Conservation (phyloP, 2,329 filamentous ascomycete genomes). For the Juglanconis juglandina region DNA sequence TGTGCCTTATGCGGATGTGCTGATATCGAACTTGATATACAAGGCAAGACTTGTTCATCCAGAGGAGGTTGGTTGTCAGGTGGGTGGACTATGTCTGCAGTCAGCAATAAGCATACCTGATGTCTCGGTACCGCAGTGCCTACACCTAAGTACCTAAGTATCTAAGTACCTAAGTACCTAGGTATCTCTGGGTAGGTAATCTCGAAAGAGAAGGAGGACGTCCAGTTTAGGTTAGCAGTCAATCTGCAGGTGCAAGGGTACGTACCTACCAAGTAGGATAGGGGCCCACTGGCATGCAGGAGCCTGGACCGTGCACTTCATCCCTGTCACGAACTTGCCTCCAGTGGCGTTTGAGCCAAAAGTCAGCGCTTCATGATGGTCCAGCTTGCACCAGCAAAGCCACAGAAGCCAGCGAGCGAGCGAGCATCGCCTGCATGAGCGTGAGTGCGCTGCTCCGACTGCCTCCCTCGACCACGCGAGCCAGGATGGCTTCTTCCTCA, state of each 20-base stretch:
- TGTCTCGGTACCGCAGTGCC: too few relatives aligned
- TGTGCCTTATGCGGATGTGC: too few relatives aligned
- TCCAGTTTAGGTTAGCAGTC: neutral
- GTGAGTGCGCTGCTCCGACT: neutral
- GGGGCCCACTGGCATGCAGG: neutral
- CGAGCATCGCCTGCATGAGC: neutral
- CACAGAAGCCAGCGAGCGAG: neutral
- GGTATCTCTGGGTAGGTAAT: neutral
- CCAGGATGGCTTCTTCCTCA: conserved; percentile 21
- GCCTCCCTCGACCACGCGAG: neutral
- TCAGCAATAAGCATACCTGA: too few relatives aligned
- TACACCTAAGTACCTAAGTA: too few relatives aligned
- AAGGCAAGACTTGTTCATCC: too few relatives aligned
- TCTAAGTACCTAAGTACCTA: neutral
- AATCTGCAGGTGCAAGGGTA: neutral
- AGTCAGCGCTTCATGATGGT: neutral
- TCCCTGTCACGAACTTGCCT: neutral
- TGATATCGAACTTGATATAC: too few relatives aligned
- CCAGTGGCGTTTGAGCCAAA: conserved; percentile 17
- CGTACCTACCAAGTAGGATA: neutral
- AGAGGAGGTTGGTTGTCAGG: too few relatives aligned
- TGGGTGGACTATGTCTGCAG: too few relatives aligned
- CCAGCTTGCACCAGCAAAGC: neutral
- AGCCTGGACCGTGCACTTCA: neutral
- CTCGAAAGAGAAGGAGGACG: too few relatives aligned